Percentiles rank a stretch among this genome's conserved stretches.
These are phyloP conservation scores for Waltiozyma sp. DNA, from an alignment of 1,139 yeast species.

Conservation along the genomic window DNA sequence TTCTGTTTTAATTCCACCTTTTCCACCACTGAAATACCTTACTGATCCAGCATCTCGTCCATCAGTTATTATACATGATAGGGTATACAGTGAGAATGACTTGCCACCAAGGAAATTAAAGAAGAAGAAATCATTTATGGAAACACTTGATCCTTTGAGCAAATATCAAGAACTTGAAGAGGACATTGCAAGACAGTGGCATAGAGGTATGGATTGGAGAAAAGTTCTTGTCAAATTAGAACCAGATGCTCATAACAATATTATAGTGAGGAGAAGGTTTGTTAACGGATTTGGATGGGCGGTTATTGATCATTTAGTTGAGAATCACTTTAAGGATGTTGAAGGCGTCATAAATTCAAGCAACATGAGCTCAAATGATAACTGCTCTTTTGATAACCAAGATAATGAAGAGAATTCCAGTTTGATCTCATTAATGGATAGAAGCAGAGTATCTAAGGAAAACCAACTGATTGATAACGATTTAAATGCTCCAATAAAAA, in stretches of 20 bases:
- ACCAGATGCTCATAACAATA: slow-evolving; percentile 95
- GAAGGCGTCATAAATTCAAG: slow-evolving; percentile 4
- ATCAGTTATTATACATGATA: slow-evolving; percentile 64
- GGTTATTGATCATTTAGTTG: slow-evolving; percentile 71
- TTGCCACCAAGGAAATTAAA: slow-evolving; percentile 35
- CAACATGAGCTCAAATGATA: slow-evolving; percentile 5
- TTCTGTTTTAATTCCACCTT: slow-evolving; percentile 73
- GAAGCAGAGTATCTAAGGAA: slow-evolving; percentile 4
- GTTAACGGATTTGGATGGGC: slow-evolving; percentile 97
- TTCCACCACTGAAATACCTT: slow-evolving; percentile 63
- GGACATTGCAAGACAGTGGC: slow-evolving; percentile 71
- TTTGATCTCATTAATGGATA: slow-evolving; percentile 4
- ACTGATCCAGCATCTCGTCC: slow-evolving; percentile 48
- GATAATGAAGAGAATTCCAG: neutral
- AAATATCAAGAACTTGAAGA: slow-evolving; percentile 42
- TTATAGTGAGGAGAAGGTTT: slow-evolving; percentile 79
- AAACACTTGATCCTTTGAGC: slow-evolving; percentile 13
- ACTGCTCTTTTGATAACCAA: neutral
- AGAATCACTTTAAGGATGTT: slow-evolving; percentile 42
- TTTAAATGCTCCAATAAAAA: neutral
- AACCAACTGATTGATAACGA: slow-evolving; percentile 8
- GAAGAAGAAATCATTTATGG: slow-evolving; percentile 11
- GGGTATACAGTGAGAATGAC: slow-evolving; percentile 54
- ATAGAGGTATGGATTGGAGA: slow-evolving; percentile 75
- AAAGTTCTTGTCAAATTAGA: slow-evolving; percentile 76